Percentiles rank a stretch among this genome's conserved stretches.
phyloP scores from a whole-genome alignment of 257 asterid genomes.

The Lycium ferocissimum region DNA sequence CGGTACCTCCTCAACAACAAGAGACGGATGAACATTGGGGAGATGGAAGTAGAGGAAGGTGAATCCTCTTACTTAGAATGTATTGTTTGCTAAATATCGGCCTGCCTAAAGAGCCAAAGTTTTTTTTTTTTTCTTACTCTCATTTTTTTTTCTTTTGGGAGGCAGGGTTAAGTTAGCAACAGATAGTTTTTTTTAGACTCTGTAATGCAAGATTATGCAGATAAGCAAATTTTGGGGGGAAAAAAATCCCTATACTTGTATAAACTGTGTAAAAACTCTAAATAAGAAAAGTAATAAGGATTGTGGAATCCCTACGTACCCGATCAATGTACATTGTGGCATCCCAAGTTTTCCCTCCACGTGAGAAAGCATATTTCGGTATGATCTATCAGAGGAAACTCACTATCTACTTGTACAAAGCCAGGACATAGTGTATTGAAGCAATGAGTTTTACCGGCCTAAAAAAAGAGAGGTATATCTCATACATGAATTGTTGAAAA shows the following conservation, averaged over 20 bases:
- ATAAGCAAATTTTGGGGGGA: not conserved
- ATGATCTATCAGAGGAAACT: not conserved
- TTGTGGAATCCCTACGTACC: no score
- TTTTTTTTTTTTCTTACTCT: not conserved
- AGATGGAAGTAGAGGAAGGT: constrained; percentile 40
- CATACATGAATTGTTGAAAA: not conserved
- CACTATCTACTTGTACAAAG: not conserved
- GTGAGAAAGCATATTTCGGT: not conserved
- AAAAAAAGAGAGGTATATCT: not conserved
- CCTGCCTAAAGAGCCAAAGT: no score
- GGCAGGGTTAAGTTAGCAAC: no score
- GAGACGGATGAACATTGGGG: constrained; percentile 29
- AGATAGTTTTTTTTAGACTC: not conserved
- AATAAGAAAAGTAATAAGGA: no score
- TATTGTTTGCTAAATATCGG: no score
- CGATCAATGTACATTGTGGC: not conserved
- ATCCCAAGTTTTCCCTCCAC: not conserved
- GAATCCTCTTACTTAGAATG: constrained; percentile 27
- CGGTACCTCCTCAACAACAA: constrained; percentile 40
- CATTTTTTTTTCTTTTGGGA: not conserved
- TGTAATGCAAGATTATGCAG: not conserved
- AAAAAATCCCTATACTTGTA: no score
- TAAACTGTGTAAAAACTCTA: no score
- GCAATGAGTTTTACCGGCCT: not conserved
- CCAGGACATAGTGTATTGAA: not conserved